Evolutionary conservation across 306 rosid genomes (phyloP), one percentile per base, ranked within the genome.

Genomic region (Nissolia schottii): DNA sequence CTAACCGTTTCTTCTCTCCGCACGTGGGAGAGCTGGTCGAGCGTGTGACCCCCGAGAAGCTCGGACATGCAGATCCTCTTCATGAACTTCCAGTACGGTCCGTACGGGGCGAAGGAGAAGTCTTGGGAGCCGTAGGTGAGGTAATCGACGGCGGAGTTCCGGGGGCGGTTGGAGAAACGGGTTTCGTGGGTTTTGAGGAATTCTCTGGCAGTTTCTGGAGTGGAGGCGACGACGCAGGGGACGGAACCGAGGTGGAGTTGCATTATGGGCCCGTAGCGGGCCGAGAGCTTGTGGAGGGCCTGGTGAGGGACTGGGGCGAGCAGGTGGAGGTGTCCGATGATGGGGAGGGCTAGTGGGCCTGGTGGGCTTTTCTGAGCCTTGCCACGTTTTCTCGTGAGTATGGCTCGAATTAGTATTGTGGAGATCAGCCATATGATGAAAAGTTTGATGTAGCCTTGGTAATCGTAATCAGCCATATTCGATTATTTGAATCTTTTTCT

Each of bases 21-120:
- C 24, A 87, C n/a, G 0, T 86, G 87, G 14, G 69, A 67, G 65
- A 81, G 86, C n/a, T 60, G 83, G 14, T 59, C 70, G 3, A 89
- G 70, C 0, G 80, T 87, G 54, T 45, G 58, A n/a, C 87, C 86
- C 0, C 90, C 86, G 0, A 92, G 93, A 75, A 92, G 93, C 28
- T 89, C 83, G 20, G 93, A 76, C 81, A 92, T 81, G 41, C 87
- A 82, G 2, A 89, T 70, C 60, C 82, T 87, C 81, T 85, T 91
- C 89, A 87, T 85, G 83, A 88, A 91, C 41, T 86, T 83, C 97
- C 97, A 91, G 32, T 74, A 87, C 11, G 85, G 88, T 63, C 90
- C 97, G 32, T 87, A 92, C 0, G 96, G 90, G 0, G 95, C 81
- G 5, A 83, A 62, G 1, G 81, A 34, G 65, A 88, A 88, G 51